Conservation (phyloP, 2,329 filamentous ascomycete genomes). For the Clonostachys byssicola region DNA sequence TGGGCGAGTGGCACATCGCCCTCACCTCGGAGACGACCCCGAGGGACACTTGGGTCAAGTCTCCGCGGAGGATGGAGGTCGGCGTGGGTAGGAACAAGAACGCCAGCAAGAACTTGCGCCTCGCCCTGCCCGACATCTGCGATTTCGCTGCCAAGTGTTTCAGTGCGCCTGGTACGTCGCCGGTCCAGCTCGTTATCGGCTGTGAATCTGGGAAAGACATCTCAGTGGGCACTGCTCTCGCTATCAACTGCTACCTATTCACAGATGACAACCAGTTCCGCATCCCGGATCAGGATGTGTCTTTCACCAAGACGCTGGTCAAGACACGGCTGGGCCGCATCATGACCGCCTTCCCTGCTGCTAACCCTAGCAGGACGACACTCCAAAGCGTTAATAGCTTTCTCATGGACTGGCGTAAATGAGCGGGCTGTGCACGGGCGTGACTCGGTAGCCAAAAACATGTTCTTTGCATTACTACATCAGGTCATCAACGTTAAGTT, state of each 20-base stretch:
- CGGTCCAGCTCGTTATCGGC: conserved; percentile 47
- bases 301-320: conserved; percentile 71
- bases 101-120: conserved; percentile 78
- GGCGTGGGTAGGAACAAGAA: conserved; percentile 69
- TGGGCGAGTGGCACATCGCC: conserved; percentile 21
- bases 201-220: conserved; percentile 79
- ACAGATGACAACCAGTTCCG: conserved; percentile 53
- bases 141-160: conserved; percentile 45
- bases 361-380: conserved; percentile 80
- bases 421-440: conserved; percentile 1
- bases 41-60: conserved; percentile 32
- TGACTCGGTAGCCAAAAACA: neutral
- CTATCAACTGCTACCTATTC: conserved; percentile 70
- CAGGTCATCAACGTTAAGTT: neutral
- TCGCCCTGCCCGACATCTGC: conserved; percentile 60
- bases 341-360: conserved; percentile 71
- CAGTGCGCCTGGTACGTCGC: neutral
- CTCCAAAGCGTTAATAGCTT: conserved; percentile 91
- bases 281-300: conserved; percentile 7
- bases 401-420: conserved; percentile 59
- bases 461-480: neutral
- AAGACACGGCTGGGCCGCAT: conserved; percentile 77
- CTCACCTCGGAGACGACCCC: conserved; percentile 36
- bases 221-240: conserved; percentile 72
- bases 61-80: conserved; percentile 44